These are phyloP conservation scores for Schizochytrium sp. DNA, from an alignment of 108 stramenopile genomes.

Conservation along the genomic window DNA sequence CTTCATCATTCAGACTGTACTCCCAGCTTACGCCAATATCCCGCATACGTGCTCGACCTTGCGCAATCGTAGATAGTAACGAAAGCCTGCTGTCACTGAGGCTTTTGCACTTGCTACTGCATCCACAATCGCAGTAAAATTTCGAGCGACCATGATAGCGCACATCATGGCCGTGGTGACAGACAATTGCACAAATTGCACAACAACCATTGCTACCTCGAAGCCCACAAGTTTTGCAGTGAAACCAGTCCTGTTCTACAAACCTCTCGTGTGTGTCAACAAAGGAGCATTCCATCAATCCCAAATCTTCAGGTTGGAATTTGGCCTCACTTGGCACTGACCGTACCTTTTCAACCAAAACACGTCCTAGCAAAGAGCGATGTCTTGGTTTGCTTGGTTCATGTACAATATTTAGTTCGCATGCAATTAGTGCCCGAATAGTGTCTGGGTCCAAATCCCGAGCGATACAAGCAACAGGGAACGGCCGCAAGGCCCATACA, in stretches of 20 bases:
- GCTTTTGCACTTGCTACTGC: neutral
- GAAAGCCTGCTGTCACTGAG: neutral
- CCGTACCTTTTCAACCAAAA: too few relatives aligned
- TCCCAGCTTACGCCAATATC: neutral
- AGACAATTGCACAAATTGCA: neutral
- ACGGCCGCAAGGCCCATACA: too few relatives aligned
- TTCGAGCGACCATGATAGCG: neutral
- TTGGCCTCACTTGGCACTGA: neutral
- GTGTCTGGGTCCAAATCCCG: too few relatives aligned
- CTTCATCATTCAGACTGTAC: neutral
- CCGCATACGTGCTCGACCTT: neutral
- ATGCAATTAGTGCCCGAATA: too few relatives aligned
- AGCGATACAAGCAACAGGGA: too few relatives aligned
- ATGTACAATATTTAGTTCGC: too few relatives aligned
- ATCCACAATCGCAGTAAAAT: conserved; percentile 2
- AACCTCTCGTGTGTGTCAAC: neutral
- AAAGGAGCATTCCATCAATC: neutral
- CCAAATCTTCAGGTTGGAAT: neutral
- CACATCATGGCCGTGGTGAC: neutral
- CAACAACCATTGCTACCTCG: neutral
- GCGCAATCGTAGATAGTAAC: neutral
- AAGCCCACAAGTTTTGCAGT: neutral
- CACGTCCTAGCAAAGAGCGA: too few relatives aligned
- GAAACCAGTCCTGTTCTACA: neutral
- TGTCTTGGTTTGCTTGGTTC: too few relatives aligned